Base-by-base conservation (phyloP, 2,329 filamentous ascomycete species). In the Colletotrichum camelliae region DNA sequence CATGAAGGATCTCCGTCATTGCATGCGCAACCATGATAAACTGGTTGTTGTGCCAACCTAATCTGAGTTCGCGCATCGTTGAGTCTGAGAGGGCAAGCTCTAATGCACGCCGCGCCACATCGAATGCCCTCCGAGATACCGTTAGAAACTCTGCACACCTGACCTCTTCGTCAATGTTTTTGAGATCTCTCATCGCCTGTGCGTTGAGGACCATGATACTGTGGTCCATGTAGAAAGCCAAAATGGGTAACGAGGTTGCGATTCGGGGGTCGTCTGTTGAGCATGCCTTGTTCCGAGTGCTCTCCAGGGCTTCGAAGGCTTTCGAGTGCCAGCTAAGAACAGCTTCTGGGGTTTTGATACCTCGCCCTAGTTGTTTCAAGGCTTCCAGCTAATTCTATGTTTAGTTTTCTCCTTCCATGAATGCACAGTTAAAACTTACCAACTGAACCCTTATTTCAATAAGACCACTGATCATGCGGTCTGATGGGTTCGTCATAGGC, bases 21-120 rank as follows among this genome's bases (percentile, higher is more conserved):
- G 79, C 79, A 39, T 81, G 80, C 64, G 77, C 58, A 15, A 80
- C 77, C 77, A 79, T 80, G 29, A 80, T 80, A 9, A 79, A 75
- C 35, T 80, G 78, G 62, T 81, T 81, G 69, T 80, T 81, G 57
- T 81, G 79, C 65, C 78, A 78, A 7, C 80, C 80, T 8, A 80
- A 37, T 66, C 75, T 74, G 10, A 80, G 66, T 8, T 81, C 78
- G 0, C 67, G 52, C 52, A 80, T 27, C 7, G 74, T 37, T 5
- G 58, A 48, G 55, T 80, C 69, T 24, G 21, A 39, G 10, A 69
- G 35, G 1, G 43, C 67, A 21, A 61, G 52, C 39, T 69, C 55
- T 2, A 69, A 57, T 10, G 43, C 21, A 16, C 55, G 52, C 1
- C 10, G 21, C 39, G 55, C 52, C 1, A 48, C 37, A 1, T 65